Evolutionary conservation across 371 early-diverging fungal genomes (phyloP).

Genomic region (Mucor mucedo): DNA sequence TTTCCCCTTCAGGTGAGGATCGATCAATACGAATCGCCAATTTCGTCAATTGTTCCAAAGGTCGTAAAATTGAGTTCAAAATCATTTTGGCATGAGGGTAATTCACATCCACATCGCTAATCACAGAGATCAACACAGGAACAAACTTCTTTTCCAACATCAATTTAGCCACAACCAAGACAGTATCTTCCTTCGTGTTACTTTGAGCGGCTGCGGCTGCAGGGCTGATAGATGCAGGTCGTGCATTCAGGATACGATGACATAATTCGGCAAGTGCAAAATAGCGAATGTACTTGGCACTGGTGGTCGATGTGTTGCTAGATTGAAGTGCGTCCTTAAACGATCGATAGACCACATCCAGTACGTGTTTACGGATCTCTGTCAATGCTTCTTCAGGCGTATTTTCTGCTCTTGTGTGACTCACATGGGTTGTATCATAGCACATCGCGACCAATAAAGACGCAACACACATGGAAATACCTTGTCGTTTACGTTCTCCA

Average conservation of each 20-base stretch:
- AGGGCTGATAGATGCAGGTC: constrained; percentile 34
- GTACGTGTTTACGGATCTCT: constrained; percentile 65
- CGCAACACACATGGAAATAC: constrained; percentile 70
- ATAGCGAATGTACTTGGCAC: constrained; percentile 70
- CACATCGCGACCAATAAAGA: constrained; percentile 66
- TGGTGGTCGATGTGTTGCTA: constrained; percentile 38
- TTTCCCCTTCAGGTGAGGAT: not conserved
- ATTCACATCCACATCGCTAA: constrained; percentile 88
- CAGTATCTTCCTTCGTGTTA: constrained; percentile 46
- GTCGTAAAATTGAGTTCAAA: constrained; percentile 79
- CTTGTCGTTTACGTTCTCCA: constrained; percentile 59
- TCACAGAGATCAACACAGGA: constrained; percentile 72
- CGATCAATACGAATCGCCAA: constrained; percentile 32
- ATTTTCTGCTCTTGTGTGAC: constrained; percentile 11
- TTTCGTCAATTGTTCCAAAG: constrained; percentile 88
- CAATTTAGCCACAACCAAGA: constrained; percentile 69
- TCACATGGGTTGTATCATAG: constrained; percentile 40
- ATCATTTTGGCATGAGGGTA: constrained; percentile 83
- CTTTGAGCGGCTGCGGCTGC: not conserved
- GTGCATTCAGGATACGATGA: constrained; percentile 66
- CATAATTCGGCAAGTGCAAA: constrained; percentile 77
- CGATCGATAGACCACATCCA: constrained; percentile 63
- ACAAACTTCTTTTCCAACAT: constrained; percentile 94
- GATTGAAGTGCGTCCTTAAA: constrained; percentile 64
- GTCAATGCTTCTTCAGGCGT: constrained; percentile 37